These are phyloP conservation scores for Xylariaceae sp. DNA, from an alignment of 2,329 filamentous ascomycete species.

Conservation along the genomic window DNA sequence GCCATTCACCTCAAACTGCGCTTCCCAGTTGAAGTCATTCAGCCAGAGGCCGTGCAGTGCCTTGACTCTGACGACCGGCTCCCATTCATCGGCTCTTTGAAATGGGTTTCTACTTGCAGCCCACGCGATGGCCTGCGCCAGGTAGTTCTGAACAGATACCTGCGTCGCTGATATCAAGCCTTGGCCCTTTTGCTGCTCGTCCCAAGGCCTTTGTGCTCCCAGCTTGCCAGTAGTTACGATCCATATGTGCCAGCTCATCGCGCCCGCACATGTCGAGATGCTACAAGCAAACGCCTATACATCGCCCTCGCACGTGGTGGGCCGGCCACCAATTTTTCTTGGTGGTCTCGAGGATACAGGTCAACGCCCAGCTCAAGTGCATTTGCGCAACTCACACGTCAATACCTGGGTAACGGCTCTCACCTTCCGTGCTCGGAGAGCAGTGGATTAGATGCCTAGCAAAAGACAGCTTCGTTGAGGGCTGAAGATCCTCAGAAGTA, in stretches of 20 bases:
- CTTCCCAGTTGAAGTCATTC: constrained; percentile 15
- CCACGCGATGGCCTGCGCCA: constrained; percentile 16
- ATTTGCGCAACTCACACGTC: neutral
- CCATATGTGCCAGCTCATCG: constrained; percentile 16
- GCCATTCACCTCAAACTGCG: constrained; percentile 5
- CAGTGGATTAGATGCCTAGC: neutral
- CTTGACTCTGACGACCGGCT: constrained; percentile 7
- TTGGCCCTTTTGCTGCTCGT: constrained; percentile 10
- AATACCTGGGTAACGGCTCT: neutral
- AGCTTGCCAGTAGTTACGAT: constrained; percentile 12
- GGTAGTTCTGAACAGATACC: constrained; percentile 20
- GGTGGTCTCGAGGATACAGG: constrained; percentile 4
- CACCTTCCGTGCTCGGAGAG: neutral
- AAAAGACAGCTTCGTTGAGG: neutral
- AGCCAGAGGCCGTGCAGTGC: constrained; percentile 7
- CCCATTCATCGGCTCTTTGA: constrained; percentile 9
- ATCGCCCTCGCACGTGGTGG: constrained; percentile 18
- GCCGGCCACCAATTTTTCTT: constrained; percentile 1
- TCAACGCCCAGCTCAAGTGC: constrained; percentile 22
- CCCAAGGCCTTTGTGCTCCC: constrained; percentile 13
- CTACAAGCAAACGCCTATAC: constrained; percentile 18
- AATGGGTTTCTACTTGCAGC: constrained; percentile 14
- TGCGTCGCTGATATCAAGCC: constrained; percentile 12
- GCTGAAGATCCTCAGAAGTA: neutral
- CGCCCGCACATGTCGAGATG: constrained; percentile 22